Conservation (phyloP, 257 asterid genomes). For the Osmanthus fragrans region DNA sequence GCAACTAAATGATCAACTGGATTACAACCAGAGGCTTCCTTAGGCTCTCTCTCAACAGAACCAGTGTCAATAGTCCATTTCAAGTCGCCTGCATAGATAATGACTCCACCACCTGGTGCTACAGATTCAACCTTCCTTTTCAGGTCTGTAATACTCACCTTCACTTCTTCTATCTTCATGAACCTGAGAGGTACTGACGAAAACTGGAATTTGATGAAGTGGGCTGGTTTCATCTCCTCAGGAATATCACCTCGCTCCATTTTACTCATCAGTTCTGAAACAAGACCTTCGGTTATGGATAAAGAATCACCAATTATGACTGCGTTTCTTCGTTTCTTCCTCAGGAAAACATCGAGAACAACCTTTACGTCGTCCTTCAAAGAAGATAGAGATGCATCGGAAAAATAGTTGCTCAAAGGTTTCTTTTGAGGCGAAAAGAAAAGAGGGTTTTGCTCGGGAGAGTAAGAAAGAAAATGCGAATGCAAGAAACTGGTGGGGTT, state of each 20-base stretch:
- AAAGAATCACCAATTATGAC: conserved; percentile 56
- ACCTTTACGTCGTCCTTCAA: conserved; percentile 36
- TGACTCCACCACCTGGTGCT: conserved; percentile 44
- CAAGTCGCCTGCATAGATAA: conserved; percentile 64
- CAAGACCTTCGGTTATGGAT: conserved; percentile 42
- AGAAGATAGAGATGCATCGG: conserved; percentile 12
- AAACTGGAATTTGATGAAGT: conserved; percentile 54
- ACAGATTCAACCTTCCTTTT: conserved; percentile 63
- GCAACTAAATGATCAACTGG: conserved; percentile 57
- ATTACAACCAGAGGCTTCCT: conserved; percentile 27
- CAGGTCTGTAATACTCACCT: conserved; percentile 51
- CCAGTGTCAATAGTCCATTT: conserved; percentile 56
- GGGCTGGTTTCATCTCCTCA: conserved; percentile 48
- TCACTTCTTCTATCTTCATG: conserved; percentile 70
- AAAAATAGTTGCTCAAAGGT: neutral
- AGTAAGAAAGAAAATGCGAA: conserved; percentile 18
- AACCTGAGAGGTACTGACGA: conserved; percentile 54
- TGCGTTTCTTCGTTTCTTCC: conserved; percentile 39
- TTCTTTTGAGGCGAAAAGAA: conserved; percentile 44
- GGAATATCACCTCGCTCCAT: conserved; percentile 59
- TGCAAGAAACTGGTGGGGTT: conserved; percentile 37
- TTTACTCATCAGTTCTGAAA: conserved; percentile 39
- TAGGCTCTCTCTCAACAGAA: conserved; percentile 5
- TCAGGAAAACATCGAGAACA: conserved; percentile 42
- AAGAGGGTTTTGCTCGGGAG: conserved; percentile 35